Conservation (phyloP, 2,329 filamentous ascomycete species). For the Xylariaceae sp. region DNA sequence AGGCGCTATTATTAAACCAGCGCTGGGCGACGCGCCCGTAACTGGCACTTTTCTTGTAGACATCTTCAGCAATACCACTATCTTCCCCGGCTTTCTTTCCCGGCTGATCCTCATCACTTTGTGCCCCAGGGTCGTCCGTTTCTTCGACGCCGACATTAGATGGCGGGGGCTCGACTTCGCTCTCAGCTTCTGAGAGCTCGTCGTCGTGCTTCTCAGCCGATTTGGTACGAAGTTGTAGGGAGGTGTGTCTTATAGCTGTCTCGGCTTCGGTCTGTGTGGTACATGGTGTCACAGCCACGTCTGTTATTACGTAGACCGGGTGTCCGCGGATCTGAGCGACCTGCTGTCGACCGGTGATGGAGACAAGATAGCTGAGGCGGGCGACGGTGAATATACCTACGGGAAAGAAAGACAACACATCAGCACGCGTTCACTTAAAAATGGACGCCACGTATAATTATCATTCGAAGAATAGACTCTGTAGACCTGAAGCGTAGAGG, state of each 20-base stretch:
- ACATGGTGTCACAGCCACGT: slow-evolving; percentile 86
- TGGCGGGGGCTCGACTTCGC: slow-evolving; percentile 44
- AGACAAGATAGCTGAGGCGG: slow-evolving; percentile 76
- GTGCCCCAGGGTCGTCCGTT: slow-evolving; percentile 26
- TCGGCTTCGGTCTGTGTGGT: slow-evolving; percentile 71
- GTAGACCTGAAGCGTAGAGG: slow-evolving; percentile 5
- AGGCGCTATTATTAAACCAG: slow-evolving; percentile 86
- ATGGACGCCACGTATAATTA: neutral
- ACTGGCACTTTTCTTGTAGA: slow-evolving; percentile 74
- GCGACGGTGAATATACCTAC: slow-evolving; percentile 81
- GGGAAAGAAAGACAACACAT: too few species aligned
- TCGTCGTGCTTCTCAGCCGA: slow-evolving; percentile 29
- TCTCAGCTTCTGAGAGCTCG: slow-evolving; percentile 37
- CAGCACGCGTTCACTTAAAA: too few species aligned
- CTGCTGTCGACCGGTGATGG: slow-evolving; percentile 80
- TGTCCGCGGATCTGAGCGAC: slow-evolving; percentile 82
- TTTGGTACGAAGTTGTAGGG: slow-evolving; percentile 37
- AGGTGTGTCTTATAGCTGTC: slow-evolving; percentile 63
- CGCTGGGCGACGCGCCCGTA: slow-evolving; percentile 86
- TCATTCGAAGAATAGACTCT: neutral
- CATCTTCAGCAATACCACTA: slow-evolving; percentile 79
- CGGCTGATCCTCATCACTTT: slow-evolving; percentile 24
- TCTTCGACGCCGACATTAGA: slow-evolving; percentile 32
- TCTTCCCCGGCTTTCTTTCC: slow-evolving; percentile 20
- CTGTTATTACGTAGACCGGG: slow-evolving; percentile 81